These are phyloP conservation scores for Acmispon strigosus DNA, from an alignment of 306 rosid species.

Conservation along the genomic window DNA sequence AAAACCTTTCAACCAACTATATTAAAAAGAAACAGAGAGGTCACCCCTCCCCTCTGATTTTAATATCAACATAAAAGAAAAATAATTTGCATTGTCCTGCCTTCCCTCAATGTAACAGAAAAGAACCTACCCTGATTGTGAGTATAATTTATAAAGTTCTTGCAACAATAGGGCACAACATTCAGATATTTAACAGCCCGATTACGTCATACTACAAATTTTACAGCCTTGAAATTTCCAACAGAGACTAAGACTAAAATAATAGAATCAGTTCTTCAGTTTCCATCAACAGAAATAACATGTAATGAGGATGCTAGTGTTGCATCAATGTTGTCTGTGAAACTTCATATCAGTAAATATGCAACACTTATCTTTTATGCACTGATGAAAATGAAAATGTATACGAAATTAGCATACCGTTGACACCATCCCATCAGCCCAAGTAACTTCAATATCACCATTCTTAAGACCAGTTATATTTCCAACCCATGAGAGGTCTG, in stretches of 20 bases:
- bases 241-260: neutral
- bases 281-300: neutral
- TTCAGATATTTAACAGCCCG: neutral
- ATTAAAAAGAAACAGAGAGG: neutral
- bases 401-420: conserved; percentile 50
- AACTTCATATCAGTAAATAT: conserved; percentile 1
- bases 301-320: conserved; percentile 16
- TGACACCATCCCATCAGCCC: conserved; percentile 99
- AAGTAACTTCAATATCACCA: conserved; percentile 96
- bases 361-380: conserved; percentile 1
- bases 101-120: neutral
- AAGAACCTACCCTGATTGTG: neutral
- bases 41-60: neutral
- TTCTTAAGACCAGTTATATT: conserved; percentile 86
- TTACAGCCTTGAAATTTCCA: neutral
- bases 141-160: neutral
- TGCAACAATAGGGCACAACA: neutral
- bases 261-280: conserved; percentile 14
- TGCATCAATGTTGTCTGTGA: neutral
- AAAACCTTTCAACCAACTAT: neutral
- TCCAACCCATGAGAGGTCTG: conserved; percentile 97
- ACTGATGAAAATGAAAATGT: conserved; percentile 15
- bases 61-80: too few relatives aligned
- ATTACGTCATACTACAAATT: neutral
- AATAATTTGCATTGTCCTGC: neutral